Evolutionary conservation across 1,139 yeast species (phyloP).

Genomic region (Scheffersomyces segobiensis): DNA sequence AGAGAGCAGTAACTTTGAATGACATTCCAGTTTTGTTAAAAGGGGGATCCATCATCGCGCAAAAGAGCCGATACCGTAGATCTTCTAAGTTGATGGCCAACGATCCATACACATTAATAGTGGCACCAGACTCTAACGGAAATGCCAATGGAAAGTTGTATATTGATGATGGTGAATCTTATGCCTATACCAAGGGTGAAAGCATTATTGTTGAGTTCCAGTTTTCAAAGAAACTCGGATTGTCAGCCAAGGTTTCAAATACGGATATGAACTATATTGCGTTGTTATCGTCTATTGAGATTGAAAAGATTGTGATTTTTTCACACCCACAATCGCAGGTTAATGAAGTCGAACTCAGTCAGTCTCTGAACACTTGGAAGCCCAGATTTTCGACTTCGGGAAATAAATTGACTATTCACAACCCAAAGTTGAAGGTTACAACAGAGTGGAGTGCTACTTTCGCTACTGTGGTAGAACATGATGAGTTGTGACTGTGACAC

Average conservation of each 20-base stretch:
- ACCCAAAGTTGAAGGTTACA: constrained; percentile 54
- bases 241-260: constrained; percentile 17
- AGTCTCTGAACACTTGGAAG: constrained; percentile 35
- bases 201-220: constrained; percentile 42
- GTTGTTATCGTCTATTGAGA: constrained; percentile 26
- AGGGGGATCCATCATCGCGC: constrained; percentile 75
- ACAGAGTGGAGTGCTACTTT: constrained; percentile 48
- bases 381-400: constrained; percentile 23
- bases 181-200: constrained; percentile 52
- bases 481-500: constrained; percentile 22
- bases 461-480: constrained; percentile 18
- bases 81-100: constrained; percentile 71
- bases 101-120: constrained; percentile 81
- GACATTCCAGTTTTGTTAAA: constrained; percentile 72
- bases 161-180: constrained; percentile 83
- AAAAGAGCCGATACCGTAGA: constrained; percentile 76
- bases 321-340: constrained; percentile 25
- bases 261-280: constrained; percentile 17
- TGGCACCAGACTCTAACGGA: constrained; percentile 56
- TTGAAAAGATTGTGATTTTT: constrained; percentile 64
- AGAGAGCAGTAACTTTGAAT: constrained; percentile 47
- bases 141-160: constrained; percentile 62
- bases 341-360: constrained; percentile 28
- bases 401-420: constrained; percentile 41
- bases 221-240: constrained; percentile 12